These are phyloP conservation scores for Parietichytrium sp. DNA, from an alignment of 108 stramenopile species.

Conservation along the genomic window DNA sequence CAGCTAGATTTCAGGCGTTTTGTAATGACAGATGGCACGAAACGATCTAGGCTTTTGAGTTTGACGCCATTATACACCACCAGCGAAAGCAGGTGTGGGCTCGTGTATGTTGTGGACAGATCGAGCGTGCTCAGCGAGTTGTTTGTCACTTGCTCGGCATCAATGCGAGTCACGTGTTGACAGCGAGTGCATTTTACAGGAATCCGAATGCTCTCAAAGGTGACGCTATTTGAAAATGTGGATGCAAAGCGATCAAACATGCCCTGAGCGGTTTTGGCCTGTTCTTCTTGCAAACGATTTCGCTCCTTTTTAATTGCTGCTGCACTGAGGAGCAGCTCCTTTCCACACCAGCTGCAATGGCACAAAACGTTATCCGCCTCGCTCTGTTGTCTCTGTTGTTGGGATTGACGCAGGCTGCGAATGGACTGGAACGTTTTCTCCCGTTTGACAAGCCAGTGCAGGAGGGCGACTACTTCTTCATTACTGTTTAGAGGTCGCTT, in stretches of 20 bases:
- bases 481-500: neutral
- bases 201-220: neutral
- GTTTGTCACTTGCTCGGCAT: neutral
- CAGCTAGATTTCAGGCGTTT: neutral
- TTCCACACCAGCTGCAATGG: constrained; percentile 9
- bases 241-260: neutral
- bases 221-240: neutral
- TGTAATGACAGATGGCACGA: too few species aligned
- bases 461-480: neutral
- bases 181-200: neutral
- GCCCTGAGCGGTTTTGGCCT: neutral
- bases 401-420: too few species aligned
- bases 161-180: neutral
- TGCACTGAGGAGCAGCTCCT: neutral
- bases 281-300: neutral
- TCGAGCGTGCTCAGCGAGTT: neutral
- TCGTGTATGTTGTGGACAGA: neutral
- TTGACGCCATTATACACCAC: too few species aligned
- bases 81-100: neutral
- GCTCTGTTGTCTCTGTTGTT: neutral
- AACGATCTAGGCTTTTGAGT: too few species aligned
- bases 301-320: neutral
- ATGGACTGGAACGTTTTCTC: too few species aligned
- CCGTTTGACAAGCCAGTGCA: neutral
- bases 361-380: neutral